Conservation (phyloP, 2,329 filamentous ascomycete genomes). For the Apiospora hydei region DNA sequence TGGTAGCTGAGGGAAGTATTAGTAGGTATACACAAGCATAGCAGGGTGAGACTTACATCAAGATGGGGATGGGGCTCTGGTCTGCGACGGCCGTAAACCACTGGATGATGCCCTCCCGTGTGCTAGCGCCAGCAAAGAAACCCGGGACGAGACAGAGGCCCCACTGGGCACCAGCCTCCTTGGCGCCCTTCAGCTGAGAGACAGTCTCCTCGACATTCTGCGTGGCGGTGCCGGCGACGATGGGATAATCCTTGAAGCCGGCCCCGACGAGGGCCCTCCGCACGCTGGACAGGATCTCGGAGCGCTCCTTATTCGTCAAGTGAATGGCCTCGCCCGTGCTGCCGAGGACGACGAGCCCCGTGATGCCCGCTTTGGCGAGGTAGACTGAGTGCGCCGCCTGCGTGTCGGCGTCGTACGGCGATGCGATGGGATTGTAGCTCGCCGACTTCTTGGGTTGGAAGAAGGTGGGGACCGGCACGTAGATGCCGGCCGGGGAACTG, state of each 20-base stretch:
- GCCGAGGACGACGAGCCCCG: conserved; percentile 67
- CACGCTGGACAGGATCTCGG: conserved; percentile 59
- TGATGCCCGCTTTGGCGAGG: conserved; percentile 65
- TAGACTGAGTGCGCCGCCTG: conserved; percentile 66
- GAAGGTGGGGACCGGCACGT: conserved; percentile 69
- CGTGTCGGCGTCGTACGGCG: conserved; percentile 63
- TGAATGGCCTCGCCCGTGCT: conserved; percentile 71
- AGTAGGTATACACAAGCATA: background rate
- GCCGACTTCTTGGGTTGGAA: conserved; percentile 52
- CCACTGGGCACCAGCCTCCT: conserved; percentile 65
- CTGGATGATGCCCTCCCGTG: conserved; percentile 61
- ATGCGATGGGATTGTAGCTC: conserved; percentile 50
- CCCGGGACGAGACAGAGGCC: conserved; percentile 66
- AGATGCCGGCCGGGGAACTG: conserved; percentile 55
- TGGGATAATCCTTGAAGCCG: conserved; percentile 64
- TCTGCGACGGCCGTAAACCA: conserved; percentile 68
- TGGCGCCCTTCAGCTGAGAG: conserved; percentile 61
- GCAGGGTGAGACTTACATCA: conserved; percentile 61
- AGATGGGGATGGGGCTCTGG: conserved; percentile 61
- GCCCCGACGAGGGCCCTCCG: conserved; percentile 60
- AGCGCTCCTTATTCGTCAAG: conserved; percentile 62
- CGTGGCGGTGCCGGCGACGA: conserved; percentile 66
- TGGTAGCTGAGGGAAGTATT: conserved; percentile 56
- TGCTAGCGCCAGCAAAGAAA: conserved; percentile 63
- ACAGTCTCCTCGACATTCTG: conserved; percentile 69